These are phyloP conservation scores for Entomortierella chlamydospora DNA, from an alignment of 192 early-diverging fungal species.

Conservation along the genomic window DNA sequence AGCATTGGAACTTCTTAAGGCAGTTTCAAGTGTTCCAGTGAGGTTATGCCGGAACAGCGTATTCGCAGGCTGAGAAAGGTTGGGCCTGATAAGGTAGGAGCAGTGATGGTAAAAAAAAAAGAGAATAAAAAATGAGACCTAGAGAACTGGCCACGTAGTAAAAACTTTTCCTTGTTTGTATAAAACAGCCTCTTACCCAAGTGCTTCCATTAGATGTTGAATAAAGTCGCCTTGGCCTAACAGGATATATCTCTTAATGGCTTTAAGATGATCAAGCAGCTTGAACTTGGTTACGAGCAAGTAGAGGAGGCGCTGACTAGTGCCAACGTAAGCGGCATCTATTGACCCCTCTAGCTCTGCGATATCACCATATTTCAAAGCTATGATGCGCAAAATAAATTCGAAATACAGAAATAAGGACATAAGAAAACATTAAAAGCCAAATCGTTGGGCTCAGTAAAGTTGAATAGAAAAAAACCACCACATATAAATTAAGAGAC, in stretches of 20 bases:
- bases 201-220: slow-evolving; percentile 84
- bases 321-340: slow-evolving; percentile 74
- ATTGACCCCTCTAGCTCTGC: slow-evolving; percentile 79
- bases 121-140: no score
- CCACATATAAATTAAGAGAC: neutral
- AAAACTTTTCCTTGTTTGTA: no score
- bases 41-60: slow-evolving; percentile 90
- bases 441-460: no score
- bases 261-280: slow-evolving; percentile 86
- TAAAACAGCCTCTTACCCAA: slow-evolving; percentile 67
- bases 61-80: slow-evolving; percentile 73
- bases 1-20: slow-evolving; percentile 89
- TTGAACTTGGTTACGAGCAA: slow-evolving; percentile 84
- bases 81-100: slow-evolving; percentile 40
- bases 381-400: slow-evolving; percentile 12
- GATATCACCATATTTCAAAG: slow-evolving; percentile 75
- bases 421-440: neutral
- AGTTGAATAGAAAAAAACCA: no score
- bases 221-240: slow-evolving; percentile 97
- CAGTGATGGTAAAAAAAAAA: neutral
- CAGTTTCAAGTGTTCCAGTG: slow-evolving; percentile 85
- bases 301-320: slow-evolving; percentile 82
- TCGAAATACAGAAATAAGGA: neutral
- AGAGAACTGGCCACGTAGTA: neutral
- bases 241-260: slow-evolving; percentile 89